A percentile compares a stretch with the other conserved stretches of the same genome.
These are phyloP conservation scores for Diplotaxis tenuifolia DNA, from an alignment of 345 rosid genomes.

Conservation along the genomic window DNA sequence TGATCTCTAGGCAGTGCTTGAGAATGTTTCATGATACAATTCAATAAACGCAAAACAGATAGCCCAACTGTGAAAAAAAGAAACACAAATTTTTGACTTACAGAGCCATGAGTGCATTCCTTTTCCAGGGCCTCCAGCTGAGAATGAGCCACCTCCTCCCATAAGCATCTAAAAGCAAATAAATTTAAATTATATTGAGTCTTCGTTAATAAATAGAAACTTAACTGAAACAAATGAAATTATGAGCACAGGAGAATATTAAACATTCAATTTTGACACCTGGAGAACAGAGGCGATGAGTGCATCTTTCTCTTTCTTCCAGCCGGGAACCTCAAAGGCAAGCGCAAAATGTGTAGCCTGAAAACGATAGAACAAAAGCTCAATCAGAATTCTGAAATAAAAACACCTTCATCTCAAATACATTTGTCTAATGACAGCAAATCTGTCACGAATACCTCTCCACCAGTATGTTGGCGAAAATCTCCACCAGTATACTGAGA, in stretches of 20 bases:
- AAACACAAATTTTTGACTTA: conserved; percentile 42
- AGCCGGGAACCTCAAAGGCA: conserved; percentile 77
- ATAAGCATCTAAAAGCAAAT: conserved; percentile 64
- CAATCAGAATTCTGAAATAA: not conserved
- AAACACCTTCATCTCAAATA: not conserved
- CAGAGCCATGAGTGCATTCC: conserved; percentile 94
- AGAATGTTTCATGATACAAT: not conserved
- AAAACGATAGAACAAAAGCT: not conserved
- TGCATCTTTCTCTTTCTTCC: conserved; percentile 69
- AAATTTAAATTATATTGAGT: not conserved
- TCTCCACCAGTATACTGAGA: conserved; percentile 75
- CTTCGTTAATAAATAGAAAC: not conserved
- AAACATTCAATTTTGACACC: conserved; percentile 39
- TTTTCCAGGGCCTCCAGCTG: conserved; percentile 97
- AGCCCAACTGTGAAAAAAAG: not conserved
- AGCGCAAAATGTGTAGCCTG: conserved; percentile 69
- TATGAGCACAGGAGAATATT: not conserved
- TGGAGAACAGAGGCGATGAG: conserved; percentile 65
- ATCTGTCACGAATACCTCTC: conserved; percentile 40
- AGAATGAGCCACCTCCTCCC: conserved; percentile 99
- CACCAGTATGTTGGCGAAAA: conserved; percentile 62
- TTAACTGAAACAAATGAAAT: conserved; percentile 3
- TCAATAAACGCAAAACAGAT: not conserved
- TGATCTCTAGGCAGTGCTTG: not conserved
- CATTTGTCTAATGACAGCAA: conserved; percentile 15